Evolutionary conservation across 768 basidiomycete species (phyloP).

Genomic region (Mycena rosella): DNA sequence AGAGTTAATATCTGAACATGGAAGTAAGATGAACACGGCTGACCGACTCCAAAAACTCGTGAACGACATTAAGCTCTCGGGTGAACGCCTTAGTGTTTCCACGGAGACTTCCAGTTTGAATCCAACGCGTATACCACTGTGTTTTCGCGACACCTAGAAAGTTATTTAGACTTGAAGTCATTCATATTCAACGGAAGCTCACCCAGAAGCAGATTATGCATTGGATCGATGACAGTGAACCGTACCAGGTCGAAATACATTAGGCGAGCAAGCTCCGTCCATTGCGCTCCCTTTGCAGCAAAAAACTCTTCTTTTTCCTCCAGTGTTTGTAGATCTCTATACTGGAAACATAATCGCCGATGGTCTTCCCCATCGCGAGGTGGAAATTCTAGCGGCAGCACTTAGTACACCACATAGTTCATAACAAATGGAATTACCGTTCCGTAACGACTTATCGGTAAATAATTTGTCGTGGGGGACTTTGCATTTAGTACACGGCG

Average conservation of each 20-base stretch:
- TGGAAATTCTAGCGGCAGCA: background rate
- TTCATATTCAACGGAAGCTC: background rate
- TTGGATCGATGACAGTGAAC: background rate
- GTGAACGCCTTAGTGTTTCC: background rate
- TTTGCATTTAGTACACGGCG: constrained; percentile 36
- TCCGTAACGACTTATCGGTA: background rate
- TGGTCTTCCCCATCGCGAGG: background rate
- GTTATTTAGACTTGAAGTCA: no score
- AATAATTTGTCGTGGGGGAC: background rate
- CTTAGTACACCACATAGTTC: background rate
- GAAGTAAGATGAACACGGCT: background rate
- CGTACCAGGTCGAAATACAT: background rate
- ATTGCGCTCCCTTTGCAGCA: background rate
- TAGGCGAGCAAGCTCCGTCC: constrained; percentile 5
- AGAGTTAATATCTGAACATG: background rate
- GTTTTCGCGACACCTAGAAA: constrained; percentile 13
- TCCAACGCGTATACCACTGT: constrained; percentile 19
- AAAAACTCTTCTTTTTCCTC: background rate
- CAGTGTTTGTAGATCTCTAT: background rate
- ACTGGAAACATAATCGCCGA: background rate
- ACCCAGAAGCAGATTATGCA: constrained; percentile 10
- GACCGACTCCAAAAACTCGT: background rate
- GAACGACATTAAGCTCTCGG: background rate
- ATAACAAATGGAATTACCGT: background rate
- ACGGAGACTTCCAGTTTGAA: background rate